Evolutionary conservation across 2,329 filamentous ascomycete genomes (phyloP), one percentile per base, ranked within the genome.

Genomic region (Taxawa tesnikishii): DNA sequence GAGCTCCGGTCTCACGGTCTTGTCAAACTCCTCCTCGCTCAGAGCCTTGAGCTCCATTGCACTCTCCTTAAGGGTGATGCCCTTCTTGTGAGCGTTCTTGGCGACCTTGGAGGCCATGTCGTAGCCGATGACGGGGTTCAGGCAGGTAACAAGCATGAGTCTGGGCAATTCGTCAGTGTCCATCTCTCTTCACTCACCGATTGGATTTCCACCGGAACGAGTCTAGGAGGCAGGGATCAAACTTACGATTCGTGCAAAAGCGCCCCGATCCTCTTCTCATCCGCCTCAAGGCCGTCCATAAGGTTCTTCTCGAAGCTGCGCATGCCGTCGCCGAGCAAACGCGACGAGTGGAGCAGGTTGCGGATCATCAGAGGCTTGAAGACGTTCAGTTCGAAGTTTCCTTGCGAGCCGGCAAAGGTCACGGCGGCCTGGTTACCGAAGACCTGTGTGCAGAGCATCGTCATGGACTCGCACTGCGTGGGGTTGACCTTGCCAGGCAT

Each of bases 401-500:
- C 90, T 65, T 90, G 93, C 68, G 92, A 92, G 53, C 88, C 90
- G 41, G 85, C 84, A 49, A 96, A 84, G 17, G 88, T 94, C 39
- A 83, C 78, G 23, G 90, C 84, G 33, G 85, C 80, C 56, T 96
- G 78, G 71, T 98, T 98, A 53, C 90, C 90, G 73, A 96, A 94
- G 40, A 98, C 88, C 63, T 98, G 90, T 13, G 83, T 76, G 67
- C 88, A 94, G 39, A 96, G 70, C 90, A 98, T 98, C 48, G 90
- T 96, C 58, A 98, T 67, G 40, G 85, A 83, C 69, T 98, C 90
- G 63, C 85, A 94, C 65, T 98, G 90, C 18, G 90, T 98, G 18
- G 90, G 90, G 69, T 98, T 98, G 57, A 98, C 90, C 70, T 98
- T 98, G 53, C 90, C 90, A 27, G 90, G 90, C 90, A 98, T 98